Percentiles rank a stretch among this genome's conserved stretches.
Evolutionary conservation across 73 alveolate genomes (phyloP).

Genomic region (Paramecium bursaria): DNA sequence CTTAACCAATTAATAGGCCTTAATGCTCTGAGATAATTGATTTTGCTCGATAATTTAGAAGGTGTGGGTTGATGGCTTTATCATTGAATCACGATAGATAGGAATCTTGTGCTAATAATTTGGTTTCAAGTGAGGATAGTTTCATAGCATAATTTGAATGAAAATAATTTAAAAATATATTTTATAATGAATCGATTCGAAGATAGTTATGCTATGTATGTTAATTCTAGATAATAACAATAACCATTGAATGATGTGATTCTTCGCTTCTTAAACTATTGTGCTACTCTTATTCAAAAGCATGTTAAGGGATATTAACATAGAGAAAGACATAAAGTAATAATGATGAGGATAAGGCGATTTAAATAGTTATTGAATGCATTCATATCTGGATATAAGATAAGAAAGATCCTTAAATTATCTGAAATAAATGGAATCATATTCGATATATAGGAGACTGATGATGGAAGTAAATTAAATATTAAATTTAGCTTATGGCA

Average conservation of each 20-base stretch:
- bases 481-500: slow-evolving; percentile 53
- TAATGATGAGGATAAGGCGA: slow-evolving; percentile 51
- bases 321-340: slow-evolving; percentile 40
- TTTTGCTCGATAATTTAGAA: slow-evolving; percentile 32
- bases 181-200: background rate
- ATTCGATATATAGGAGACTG: slow-evolving; percentile 33
- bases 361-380: slow-evolving; percentile 47
- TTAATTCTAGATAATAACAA: background rate
- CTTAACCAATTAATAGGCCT: too few species aligned
- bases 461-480: slow-evolving; percentile 57
- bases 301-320: slow-evolving; percentile 32
- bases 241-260: background rate
- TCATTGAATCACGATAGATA: background rate
- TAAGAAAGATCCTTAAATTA: slow-evolving; percentile 24
- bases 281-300: slow-evolving; percentile 50
- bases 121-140: background rate
- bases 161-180: too few species aligned
- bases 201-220: background rate
- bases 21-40: background rate
- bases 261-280: slow-evolving; percentile 17
- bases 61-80: too few species aligned
- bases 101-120: background rate
- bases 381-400: slow-evolving; percentile 22
- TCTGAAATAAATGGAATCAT: slow-evolving; percentile 28
- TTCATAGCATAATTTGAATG: background rate